Evolutionary conservation across 176 grass and related monocot genomes (phyloP).

Genomic region (Elymus sibiricus): DNA sequence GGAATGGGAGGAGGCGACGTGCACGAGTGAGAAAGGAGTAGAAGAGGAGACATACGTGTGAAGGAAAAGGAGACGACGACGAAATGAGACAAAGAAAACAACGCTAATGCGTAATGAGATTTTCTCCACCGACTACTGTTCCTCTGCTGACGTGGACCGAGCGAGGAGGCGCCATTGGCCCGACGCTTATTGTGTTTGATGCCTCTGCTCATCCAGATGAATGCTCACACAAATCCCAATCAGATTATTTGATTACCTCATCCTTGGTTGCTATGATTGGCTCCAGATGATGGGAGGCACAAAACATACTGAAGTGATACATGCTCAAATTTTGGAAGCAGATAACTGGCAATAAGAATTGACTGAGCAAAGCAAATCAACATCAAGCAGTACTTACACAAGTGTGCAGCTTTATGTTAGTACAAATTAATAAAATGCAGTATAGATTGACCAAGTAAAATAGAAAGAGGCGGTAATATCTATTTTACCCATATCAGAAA

Average conservation of each 20-base stretch:
- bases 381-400: background rate
- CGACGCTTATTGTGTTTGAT: too few species aligned
- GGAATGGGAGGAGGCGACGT: too few species aligned
- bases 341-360: conserved; percentile 48
- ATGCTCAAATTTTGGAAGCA: conserved; percentile 97
- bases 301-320: conserved; percentile 98
- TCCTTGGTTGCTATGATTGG: conserved; percentile 59
- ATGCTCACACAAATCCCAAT: background rate
- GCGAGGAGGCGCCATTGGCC: too few species aligned
- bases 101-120: too few species aligned
- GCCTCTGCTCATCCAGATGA: too few species aligned
- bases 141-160: too few species aligned
- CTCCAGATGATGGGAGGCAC: conserved; percentile 81
- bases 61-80: too few species aligned
- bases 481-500: background rate
- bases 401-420: background rate
- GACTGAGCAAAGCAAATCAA: background rate
- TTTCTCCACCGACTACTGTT: too few species aligned
- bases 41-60: too few species aligned
- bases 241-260: conserved; percentile 45
- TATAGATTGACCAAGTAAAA: background rate
- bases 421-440: background rate
- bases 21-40: too few species aligned
- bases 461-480: background rate
- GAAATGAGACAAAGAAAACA: too few species aligned